These are phyloP conservation scores for Fusarium circinatum DNA, from an alignment of 2,329 filamentous ascomycete genomes.

Conservation along the genomic window DNA sequence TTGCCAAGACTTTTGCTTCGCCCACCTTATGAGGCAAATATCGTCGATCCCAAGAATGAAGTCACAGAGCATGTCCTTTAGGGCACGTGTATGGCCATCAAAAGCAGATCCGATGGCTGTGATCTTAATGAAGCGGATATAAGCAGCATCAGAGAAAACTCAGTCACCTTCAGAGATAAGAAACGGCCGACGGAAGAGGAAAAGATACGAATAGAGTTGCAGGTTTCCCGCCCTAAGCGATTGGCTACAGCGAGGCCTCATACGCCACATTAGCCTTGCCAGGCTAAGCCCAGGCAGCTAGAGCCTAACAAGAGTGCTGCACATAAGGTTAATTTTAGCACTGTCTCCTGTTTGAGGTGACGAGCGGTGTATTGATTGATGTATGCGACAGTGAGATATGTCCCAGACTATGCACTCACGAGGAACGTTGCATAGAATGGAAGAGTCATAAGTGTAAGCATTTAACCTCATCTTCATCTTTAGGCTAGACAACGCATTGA, in stretches of 20 bases:
- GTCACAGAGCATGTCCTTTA: neutral
- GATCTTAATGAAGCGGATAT: neutral
- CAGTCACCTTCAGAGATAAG: neutral
- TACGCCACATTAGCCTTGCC: neutral
- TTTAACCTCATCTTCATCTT: neutral
- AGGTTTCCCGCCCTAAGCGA: conserved; percentile 1
- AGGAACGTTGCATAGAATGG: neutral
- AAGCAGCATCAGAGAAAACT: neutral
- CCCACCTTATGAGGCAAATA: neutral
- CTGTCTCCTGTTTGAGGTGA: neutral
- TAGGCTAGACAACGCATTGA: neutral
- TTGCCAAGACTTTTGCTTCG: neutral
- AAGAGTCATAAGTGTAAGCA: neutral
- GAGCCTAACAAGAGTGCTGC: neutral
- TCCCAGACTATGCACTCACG: neutral
- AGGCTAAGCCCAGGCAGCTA: neutral
- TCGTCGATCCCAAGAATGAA: neutral
- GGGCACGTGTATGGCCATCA: neutral
- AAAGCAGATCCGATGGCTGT: neutral
- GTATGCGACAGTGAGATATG: neutral
- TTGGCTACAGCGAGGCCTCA: neutral
- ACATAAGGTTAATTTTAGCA: conserved; percentile 15
- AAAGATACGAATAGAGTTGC: conserved; percentile 3
- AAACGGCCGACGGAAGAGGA: neutral
- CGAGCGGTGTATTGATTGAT: neutral